A percentile compares a stretch with the other conserved stretches of the same genome.
These are phyloP conservation scores for Apiospora saccharicola DNA, from an alignment of 2,329 filamentous ascomycete genomes.

Conservation along the genomic window DNA sequence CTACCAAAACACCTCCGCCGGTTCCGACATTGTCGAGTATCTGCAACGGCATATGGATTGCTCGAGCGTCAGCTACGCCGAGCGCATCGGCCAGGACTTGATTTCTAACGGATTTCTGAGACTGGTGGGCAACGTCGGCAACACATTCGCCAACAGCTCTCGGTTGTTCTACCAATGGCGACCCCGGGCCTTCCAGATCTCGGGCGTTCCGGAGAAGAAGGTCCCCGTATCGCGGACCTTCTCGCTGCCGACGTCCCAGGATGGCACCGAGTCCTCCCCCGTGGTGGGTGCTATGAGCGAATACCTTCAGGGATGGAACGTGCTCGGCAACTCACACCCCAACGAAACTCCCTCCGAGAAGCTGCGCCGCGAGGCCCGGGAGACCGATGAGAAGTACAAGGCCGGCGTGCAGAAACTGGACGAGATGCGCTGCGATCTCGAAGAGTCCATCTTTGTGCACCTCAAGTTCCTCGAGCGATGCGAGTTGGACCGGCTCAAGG, in stretches of 20 bases:
- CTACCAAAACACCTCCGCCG: slow-evolving; percentile 90
- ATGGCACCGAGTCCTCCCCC: slow-evolving; percentile 73
- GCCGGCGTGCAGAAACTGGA: slow-evolving; percentile 84
- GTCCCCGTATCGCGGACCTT: slow-evolving; percentile 74
- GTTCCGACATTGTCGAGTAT: slow-evolving; percentile 95
- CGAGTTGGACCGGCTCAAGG: slow-evolving; percentile 93
- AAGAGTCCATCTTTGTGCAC: slow-evolving; percentile 92
- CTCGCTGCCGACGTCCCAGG: slow-evolving; percentile 70
- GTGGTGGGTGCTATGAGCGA: slow-evolving; percentile 84
- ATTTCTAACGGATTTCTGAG: slow-evolving; percentile 86
- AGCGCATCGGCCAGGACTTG: slow-evolving; percentile 93
- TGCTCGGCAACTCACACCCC: slow-evolving; percentile 87
- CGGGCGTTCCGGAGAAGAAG: slow-evolving; percentile 91
- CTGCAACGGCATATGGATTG: slow-evolving; percentile 87
- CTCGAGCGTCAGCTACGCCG: slow-evolving; percentile 86
- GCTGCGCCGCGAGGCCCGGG: slow-evolving; percentile 85
- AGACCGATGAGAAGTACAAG: slow-evolving; percentile 95
- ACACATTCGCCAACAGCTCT: slow-evolving; percentile 95
- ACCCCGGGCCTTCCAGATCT: slow-evolving; percentile 85
- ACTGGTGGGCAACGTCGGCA: slow-evolving; percentile 92
- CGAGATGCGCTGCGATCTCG: slow-evolving; percentile 89
- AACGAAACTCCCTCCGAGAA: slow-evolving; percentile 91
- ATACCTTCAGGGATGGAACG: slow-evolving; percentile 91
- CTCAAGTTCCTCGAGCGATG: slow-evolving; percentile 97
- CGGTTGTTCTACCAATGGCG: slow-evolving; percentile 98